Evolutionary conservation across 73 alveolate species (phyloP).

Genomic region (Urostyla sp.): DNA sequence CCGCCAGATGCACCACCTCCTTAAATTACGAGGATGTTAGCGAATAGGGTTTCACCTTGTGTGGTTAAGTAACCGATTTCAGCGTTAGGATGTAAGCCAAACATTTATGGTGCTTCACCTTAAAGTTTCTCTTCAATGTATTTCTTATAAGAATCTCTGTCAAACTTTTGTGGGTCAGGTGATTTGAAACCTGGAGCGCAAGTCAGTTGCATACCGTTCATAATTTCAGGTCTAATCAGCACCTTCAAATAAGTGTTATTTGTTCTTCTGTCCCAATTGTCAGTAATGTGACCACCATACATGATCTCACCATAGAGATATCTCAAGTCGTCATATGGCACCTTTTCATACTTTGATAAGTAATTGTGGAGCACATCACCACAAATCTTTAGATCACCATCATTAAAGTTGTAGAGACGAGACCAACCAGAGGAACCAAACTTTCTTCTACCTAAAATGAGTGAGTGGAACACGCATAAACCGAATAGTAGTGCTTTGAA

Average conservation of each 20-base stretch:
- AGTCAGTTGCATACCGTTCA: conserved; percentile 88
- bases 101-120: conserved; percentile 96
- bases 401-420: conserved; percentile 98
- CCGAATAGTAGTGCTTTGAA: conserved; percentile 98
- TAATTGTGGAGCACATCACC: conserved; percentile 99
- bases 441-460: conserved; percentile 98
- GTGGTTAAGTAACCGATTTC: conserved; percentile 89
- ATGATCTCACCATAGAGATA: conserved; percentile 98
- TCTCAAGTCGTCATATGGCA: conserved; percentile 92
- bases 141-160: conserved; percentile 92
- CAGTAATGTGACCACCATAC: conserved; percentile 99
- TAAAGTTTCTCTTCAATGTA: conserved; percentile 97
- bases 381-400: conserved; percentile 99
- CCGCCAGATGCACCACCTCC: conserved; percentile 91
- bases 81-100: conserved; percentile 97
- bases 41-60: conserved; percentile 88
- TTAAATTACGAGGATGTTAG: conserved; percentile 75
- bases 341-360: conserved; percentile 95
- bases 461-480: conserved; percentile 99
- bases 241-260: conserved; percentile 97
- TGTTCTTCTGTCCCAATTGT: conserved; percentile 99
- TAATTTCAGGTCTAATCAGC: conserved; percentile 95
- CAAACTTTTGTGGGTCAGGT: conserved; percentile 98
- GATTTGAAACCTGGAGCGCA: conserved; percentile 98
- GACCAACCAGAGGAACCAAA: conserved; percentile 99